Evolutionary conservation across 768 basidiomycete species (phyloP).

Genomic region (Hysterangium stoloniferum): DNA sequence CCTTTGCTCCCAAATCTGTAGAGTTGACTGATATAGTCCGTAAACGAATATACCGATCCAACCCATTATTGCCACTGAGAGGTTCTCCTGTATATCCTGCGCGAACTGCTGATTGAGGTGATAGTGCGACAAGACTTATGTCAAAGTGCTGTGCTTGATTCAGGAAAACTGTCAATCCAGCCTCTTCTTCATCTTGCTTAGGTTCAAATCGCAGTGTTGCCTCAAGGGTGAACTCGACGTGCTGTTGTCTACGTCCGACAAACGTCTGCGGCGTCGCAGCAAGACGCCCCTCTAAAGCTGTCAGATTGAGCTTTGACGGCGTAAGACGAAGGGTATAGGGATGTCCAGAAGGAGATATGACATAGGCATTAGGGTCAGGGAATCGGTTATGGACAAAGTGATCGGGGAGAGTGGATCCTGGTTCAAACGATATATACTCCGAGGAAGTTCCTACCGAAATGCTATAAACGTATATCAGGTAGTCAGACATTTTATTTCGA

Average conservation of each 20-base stretch:
- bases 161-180: conserved; percentile 26
- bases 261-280: conserved; percentile 23
- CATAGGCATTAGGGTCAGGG: conserved; percentile 20
- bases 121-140: conserved; percentile 14
- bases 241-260: conserved; percentile 25
- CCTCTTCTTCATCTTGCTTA: conserved; percentile 21
- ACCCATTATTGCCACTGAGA: too few species aligned
- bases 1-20: conserved; percentile 10
- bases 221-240: conserved; percentile 23
- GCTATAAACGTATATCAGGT: not conserved
- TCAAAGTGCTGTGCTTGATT: conserved; percentile 20
- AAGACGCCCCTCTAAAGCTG: conserved; percentile 21
- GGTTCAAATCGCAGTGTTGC: conserved; percentile 21
- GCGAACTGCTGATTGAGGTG: not conserved
- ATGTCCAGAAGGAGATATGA: conserved; percentile 17
- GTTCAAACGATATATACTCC: conserved; percentile 21
- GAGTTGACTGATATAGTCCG: conserved; percentile 12
- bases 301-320: conserved; percentile 24
- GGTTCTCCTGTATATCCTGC: not conserved
- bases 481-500: not conserved
- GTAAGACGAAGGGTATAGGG: conserved; percentile 18
- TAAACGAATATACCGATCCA: conserved; percentile 14
- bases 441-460: not conserved
- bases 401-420: conserved; percentile 17
- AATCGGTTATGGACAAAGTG: conserved; percentile 27